phyloP scores from a whole-genome alignment of 306 rosid genomes.

The Prunus armeniaca region DNA sequence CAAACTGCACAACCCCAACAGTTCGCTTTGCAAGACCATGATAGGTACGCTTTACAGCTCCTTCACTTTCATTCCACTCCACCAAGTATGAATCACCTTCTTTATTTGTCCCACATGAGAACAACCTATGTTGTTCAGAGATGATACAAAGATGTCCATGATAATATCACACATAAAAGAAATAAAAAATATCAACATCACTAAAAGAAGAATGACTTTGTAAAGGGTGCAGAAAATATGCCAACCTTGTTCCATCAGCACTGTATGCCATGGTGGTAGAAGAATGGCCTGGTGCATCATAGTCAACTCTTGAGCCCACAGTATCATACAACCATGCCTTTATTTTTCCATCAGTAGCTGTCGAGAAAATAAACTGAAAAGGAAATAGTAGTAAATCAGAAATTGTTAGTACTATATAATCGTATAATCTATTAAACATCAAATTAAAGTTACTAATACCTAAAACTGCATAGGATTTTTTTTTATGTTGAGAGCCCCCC shows the following conservation, averaged over 20 bases:
- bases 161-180: slow-evolving; percentile 14
- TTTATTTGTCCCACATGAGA: slow-evolving; percentile 96
- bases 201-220: background rate
- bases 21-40: slow-evolving; percentile 92
- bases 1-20: slow-evolving; percentile 89
- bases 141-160: slow-evolving; percentile 19
- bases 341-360: slow-evolving; percentile 98
- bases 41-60: slow-evolving; percentile 88
- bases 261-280: slow-evolving; percentile 92
- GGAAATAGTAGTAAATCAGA: slow-evolving; percentile 7
- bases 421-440: background rate
- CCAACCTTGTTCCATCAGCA: slow-evolving; percentile 92
- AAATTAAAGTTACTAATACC: background rate
- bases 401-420: slow-evolving; percentile 11
- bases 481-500: background rate
- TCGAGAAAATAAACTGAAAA: slow-evolving; percentile 90
- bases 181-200: background rate
- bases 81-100: slow-evolving; percentile 97
- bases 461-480: background rate
- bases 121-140: slow-evolving; percentile 53
- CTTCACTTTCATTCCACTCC: slow-evolving; percentile 99
- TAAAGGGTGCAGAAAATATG: slow-evolving; percentile 19
- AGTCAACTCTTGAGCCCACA: slow-evolving; percentile 96
- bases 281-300: slow-evolving; percentile 97
- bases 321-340: slow-evolving; percentile 99